These are phyloP conservation scores for Psilocybe sp. DNA, from an alignment of 768 basidiomycete species.

Conservation along the genomic window DNA sequence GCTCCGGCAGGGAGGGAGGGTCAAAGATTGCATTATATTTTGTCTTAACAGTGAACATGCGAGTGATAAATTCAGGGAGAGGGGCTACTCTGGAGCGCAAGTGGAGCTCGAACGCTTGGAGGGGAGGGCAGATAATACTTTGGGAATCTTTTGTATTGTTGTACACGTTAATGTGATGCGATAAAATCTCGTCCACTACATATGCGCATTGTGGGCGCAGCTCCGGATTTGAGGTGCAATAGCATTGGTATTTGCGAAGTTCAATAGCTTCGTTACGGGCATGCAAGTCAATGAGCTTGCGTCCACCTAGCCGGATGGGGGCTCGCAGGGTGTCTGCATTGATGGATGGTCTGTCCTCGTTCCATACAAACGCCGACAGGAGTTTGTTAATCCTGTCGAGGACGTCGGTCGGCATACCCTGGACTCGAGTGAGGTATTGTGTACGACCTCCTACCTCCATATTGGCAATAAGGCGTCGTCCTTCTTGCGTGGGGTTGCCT, in stretches of 20 bases:
- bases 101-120: not conserved
- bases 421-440: slow-evolving; percentile 30
- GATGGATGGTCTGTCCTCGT: slow-evolving; percentile 9
- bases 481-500: slow-evolving; percentile 27
- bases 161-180: not conserved
- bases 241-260: not conserved
- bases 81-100: not conserved
- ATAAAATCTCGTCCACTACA: not conserved
- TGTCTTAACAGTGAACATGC: not conserved
- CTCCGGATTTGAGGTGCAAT: not conserved
- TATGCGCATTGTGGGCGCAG: not conserved
- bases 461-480: slow-evolving; percentile 10
- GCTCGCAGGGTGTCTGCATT: slow-evolving; percentile 15
- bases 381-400: slow-evolving; percentile 16
- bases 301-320: slow-evolving; percentile 14
- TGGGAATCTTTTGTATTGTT: not conserved
- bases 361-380: slow-evolving; percentile 26
- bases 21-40: slow-evolving; percentile 3
- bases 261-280: slow-evolving; percentile 19
- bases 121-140: not conserved
- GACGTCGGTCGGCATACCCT: slow-evolving; percentile 31
- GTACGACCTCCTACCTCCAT: slow-evolving; percentile 28
- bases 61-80: not conserved
- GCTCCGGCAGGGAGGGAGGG: not conserved
- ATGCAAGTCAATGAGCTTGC: slow-evolving; percentile 15